Evolutionary conservation across 768 basidiomycete species (phyloP), one percentile per base, ranked within the genome.

Genomic region (Tulasnella sp.): DNA sequence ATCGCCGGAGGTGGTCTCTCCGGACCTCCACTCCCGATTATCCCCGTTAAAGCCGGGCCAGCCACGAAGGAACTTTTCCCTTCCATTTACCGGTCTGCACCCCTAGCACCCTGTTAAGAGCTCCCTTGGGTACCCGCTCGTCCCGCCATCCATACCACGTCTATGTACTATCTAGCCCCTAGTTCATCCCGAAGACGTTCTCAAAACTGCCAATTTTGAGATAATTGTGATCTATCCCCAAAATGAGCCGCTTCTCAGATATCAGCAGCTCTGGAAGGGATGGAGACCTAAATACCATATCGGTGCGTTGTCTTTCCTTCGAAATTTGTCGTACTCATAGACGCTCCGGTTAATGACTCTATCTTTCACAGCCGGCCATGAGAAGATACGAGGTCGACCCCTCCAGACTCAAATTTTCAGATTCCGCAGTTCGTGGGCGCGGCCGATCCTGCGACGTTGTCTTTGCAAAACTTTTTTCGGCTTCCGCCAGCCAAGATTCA

Each of bases 221-320:
- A 37, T 31, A 18, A 28, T 28, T 28, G 34, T 31, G 12, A 69
- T 37, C 31, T 28, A 34, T 31, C 64, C 9, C 34, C 64, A 37
- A 60, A 69, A 69, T 69, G 64, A 69, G 64, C 64, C 64, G 64
- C 31, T 69, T 69, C 28, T 69, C 64, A 18, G 64, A 69, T 69
- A 69, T 69, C n/a, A 69, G 64, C 37, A 37, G 14, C 28, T 37
- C 64, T 5, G 64, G 18, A 14, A 69, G 20, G 34, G 64, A 69
- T 37, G 28, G 16, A 18, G 64, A 69, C 64, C 16, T 14, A 37
- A 69, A 69, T 11, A 69, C 64, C 34, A 69, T 69, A 69, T 69
- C 64, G 18, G 64, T 37, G 16, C 28, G 64, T 69, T 31, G 28
- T 69, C 64, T 37, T 37, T 28, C 31, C 34, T 18, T 69, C 64